phyloP scores from a whole-genome alignment of 2,329 filamentous ascomycete genomes.

The Neopestalotiopsis rosae region DNA sequence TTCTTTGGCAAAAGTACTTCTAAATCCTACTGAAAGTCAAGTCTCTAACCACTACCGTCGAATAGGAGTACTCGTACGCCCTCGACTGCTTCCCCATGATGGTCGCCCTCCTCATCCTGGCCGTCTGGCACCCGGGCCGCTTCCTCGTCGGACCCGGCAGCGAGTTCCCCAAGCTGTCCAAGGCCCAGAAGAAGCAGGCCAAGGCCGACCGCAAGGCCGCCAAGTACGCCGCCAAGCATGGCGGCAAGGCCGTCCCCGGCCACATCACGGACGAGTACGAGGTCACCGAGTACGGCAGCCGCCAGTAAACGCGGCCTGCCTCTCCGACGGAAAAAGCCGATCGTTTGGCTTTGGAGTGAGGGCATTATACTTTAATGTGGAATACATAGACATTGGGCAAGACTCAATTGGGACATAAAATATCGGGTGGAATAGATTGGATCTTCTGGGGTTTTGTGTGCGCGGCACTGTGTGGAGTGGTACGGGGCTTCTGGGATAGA shows the following conservation, averaged over 20 bases:
- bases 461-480: neutral
- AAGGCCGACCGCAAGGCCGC: conserved; percentile 28
- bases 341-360: too few relatives aligned
- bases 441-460: neutral
- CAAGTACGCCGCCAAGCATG: conserved; percentile 29
- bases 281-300: conserved; percentile 10
- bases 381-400: neutral
- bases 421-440: neutral
- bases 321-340: too few relatives aligned
- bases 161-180: conserved; percentile 42
- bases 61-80: conserved; percentile 49
- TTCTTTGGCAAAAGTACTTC: too few relatives aligned
- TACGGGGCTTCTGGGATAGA: neutral
- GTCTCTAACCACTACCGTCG: neutral
- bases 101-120: conserved; percentile 47
- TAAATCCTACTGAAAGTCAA: too few relatives aligned
- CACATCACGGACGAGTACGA: conserved; percentile 15
- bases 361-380: neutral
- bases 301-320: neutral
- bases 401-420: neutral
- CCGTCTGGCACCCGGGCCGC: conserved; percentile 44
- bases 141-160: conserved; percentile 43
- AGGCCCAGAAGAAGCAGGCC: conserved; percentile 43
- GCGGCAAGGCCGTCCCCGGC: conserved; percentile 3
- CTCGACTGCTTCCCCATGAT: conserved; percentile 63